These are phyloP conservation scores for Marasmius fiardii DNA, from an alignment of 1,284 basidiomycete species.

Conservation along the genomic window DNA sequence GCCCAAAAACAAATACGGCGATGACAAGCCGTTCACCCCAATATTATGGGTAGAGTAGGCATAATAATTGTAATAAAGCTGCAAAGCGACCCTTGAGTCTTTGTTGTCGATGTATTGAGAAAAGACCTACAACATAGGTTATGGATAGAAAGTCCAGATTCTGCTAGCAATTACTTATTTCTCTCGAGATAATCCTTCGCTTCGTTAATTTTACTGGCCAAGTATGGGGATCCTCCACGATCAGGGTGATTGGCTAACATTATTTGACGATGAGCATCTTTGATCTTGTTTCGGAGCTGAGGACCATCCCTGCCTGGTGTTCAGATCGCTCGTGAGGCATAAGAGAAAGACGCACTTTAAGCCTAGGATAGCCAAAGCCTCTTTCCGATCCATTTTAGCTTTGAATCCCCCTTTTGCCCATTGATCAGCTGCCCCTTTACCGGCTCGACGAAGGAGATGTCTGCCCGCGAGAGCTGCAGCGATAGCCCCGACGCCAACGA, in stretches of 20 bases:
- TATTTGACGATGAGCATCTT: constrained; percentile 89
- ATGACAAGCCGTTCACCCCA: too few species aligned
- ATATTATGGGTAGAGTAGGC: too few species aligned
- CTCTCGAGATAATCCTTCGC: constrained; percentile 84
- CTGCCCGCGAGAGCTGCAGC: constrained; percentile 79
- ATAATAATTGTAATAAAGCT: too few species aligned
- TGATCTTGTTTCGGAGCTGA: constrained; percentile 66
- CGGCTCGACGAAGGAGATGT: constrained; percentile 57
- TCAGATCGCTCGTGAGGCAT: constrained; percentile 7
- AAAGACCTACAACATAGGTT: background rate
- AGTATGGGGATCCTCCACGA: constrained; percentile 91
- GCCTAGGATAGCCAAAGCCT: constrained; percentile 91
- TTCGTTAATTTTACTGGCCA: constrained; percentile 98
- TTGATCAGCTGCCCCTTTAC: constrained; percentile 69
- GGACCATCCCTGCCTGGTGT: constrained; percentile 57
- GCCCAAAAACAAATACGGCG: too few species aligned
- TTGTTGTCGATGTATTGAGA: too few species aligned
- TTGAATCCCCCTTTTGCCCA: constrained; percentile 96
- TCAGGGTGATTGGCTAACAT: constrained; percentile 98
- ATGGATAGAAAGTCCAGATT: background rate
- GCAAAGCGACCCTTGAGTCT: too few species aligned
- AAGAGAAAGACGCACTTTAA: constrained; percentile 63
- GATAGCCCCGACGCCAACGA: constrained; percentile 77
- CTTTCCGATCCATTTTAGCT: constrained; percentile 92
- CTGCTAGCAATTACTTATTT: constrained; percentile 19